These are phyloP conservation scores for Blastobotrys attinorum DNA, from an alignment of 805 yeast species.

Conservation along the genomic window DNA sequence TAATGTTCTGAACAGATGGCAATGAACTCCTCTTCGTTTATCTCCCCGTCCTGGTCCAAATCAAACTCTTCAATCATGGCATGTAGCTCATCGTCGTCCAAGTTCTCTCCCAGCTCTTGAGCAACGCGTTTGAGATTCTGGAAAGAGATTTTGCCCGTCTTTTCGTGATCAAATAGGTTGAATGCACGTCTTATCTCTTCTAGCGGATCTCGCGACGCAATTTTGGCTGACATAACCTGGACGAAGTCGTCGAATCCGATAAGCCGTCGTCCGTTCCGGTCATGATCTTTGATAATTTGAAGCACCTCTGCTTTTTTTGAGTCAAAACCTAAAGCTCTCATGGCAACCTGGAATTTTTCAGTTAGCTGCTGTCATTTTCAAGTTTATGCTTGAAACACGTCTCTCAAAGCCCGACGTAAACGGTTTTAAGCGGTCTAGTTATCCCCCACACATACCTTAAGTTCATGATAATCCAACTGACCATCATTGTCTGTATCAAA, in stretches of 20 bases:
- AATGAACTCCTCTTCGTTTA: slow-evolving; percentile 83
- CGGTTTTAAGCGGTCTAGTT: not conserved
- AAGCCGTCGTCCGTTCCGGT: slow-evolving; percentile 55
- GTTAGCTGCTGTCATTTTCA: not conserved
- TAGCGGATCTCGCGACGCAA: slow-evolving; percentile 82
- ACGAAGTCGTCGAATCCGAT: slow-evolving; percentile 79
- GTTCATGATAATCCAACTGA: slow-evolving; percentile 81
- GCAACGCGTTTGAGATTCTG: slow-evolving; percentile 83
- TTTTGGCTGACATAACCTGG: slow-evolving; percentile 68
- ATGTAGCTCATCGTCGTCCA: slow-evolving; percentile 83
- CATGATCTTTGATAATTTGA: slow-evolving; percentile 72
- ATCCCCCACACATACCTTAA: slow-evolving; percentile 44
- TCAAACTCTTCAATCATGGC: slow-evolving; percentile 99
- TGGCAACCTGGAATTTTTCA: slow-evolving; percentile 51
- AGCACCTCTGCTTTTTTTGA: slow-evolving; percentile 71
- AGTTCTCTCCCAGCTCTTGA: slow-evolving; percentile 83
- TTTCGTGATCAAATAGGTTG: slow-evolving; percentile 78
- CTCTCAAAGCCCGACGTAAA: too few relatives aligned
- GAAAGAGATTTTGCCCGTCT: slow-evolving; percentile 76
- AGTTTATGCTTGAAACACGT: too few relatives aligned
- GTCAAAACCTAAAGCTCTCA: slow-evolving; percentile 91
- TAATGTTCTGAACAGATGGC: slow-evolving; percentile 70
- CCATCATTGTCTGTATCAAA: slow-evolving; percentile 94
- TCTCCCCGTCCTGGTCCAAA: slow-evolving; percentile 91
- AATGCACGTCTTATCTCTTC: slow-evolving; percentile 91